Conservation (phyloP, 116 monocot genomes). For the Cymodocea nodosa region DNA sequence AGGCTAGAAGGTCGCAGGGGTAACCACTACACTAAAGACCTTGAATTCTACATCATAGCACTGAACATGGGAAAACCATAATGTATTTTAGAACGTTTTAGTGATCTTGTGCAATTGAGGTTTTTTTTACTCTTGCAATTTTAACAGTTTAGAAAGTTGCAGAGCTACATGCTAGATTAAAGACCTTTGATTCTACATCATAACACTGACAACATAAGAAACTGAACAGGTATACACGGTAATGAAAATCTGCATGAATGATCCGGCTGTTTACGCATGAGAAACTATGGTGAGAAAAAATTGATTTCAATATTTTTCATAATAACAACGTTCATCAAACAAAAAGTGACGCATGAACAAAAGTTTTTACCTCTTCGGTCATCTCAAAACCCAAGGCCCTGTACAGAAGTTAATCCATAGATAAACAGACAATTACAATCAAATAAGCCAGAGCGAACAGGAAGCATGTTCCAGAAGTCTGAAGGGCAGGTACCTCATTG, state of each 20-base stretch:
- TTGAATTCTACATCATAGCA: too few relatives aligned
- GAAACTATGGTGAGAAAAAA: neutral
- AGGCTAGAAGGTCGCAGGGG: too few relatives aligned
- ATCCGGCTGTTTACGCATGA: neutral
- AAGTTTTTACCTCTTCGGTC: conserved; percentile 61
- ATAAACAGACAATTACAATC: neutral
- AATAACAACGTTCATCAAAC: neutral
- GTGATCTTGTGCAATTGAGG: too few relatives aligned
- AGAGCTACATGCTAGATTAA: too few relatives aligned
- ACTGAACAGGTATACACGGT: too few relatives aligned
- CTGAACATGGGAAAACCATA: too few relatives aligned
- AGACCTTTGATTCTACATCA: too few relatives aligned
- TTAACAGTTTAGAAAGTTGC: too few relatives aligned
- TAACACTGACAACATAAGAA: too few relatives aligned
- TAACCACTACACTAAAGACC: too few relatives aligned
- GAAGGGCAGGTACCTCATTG: conserved; percentile 59
- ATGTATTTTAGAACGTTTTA: too few relatives aligned
- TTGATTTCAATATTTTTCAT: neutral
- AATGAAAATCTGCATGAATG: neutral
- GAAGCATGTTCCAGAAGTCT: neutral
- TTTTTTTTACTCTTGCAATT: too few relatives aligned
- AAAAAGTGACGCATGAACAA: neutral
- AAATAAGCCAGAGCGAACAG: neutral
- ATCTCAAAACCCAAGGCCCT: conserved; percentile 98
- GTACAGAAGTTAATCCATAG: conserved; percentile 14